These are phyloP conservation scores for Paramecium primaurelia DNA, from an alignment of 73 alveolate species.

Conservation along the genomic window DNA sequence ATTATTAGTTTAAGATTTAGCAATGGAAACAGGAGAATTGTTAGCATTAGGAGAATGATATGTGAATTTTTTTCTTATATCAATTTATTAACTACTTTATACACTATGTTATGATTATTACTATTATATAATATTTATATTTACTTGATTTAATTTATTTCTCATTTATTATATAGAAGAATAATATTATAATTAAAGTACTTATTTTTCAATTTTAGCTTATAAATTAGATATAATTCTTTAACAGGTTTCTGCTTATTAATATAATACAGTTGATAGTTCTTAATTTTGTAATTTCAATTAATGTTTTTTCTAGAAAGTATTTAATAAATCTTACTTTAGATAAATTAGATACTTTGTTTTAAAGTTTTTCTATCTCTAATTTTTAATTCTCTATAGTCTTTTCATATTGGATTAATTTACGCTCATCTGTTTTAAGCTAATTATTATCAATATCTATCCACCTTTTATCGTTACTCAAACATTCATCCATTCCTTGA, in stretches of 20 bases:
- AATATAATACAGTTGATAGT: not conserved
- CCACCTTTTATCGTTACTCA: not conserved
- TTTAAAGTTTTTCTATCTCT: not conserved
- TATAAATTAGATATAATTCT: not conserved
- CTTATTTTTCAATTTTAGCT: not conserved
- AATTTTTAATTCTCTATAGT: not conserved
- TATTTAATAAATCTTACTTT: not conserved
- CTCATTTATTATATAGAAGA: not conserved
- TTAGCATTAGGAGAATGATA: not conserved
- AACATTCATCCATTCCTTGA: not conserved
- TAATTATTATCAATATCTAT: not conserved
- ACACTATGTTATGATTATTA: not conserved
- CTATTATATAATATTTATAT: not conserved
- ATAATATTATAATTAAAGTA: not conserved
- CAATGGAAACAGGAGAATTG: not conserved
- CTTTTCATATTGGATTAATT: not conserved
- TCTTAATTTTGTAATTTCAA: not conserved
- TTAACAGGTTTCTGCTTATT: conserved; percentile 15
- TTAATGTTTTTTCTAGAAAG: not conserved
- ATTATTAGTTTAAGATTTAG: not conserved
- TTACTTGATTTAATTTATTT: not conserved
- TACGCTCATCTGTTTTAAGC: not conserved
- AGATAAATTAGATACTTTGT: not conserved
- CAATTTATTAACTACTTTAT: not conserved
- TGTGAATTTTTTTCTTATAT: not conserved